Evolutionary conservation across 345 rosid genomes (phyloP).

Genomic region (Heritiera littoralis): DNA sequence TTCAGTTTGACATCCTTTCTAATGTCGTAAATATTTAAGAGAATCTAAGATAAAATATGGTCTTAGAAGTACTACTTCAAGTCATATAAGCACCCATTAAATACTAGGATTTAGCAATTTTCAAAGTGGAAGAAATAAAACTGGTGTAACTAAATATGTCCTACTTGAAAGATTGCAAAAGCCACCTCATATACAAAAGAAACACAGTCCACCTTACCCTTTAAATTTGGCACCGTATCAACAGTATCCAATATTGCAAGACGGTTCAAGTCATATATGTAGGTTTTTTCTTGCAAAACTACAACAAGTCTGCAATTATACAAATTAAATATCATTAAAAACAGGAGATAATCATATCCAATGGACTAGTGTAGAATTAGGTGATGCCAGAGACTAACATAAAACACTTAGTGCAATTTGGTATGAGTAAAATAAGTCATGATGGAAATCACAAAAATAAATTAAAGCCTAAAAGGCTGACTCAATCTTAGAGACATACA

Average conservation of each 20-base stretch:
- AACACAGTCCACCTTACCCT: slow-evolving; percentile 48
- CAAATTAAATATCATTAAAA: slow-evolving; percentile 12
- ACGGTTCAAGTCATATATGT: slow-evolving; percentile 68
- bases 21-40: background rate
- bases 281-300: slow-evolving; percentile 80
- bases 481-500: background rate
- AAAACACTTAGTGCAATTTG: background rate
- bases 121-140: background rate
- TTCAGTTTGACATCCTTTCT: background rate
- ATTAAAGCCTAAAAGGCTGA: background rate
- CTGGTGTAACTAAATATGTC: background rate
- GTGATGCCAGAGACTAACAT: background rate
- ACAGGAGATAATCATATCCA: background rate
- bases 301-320: slow-evolving; percentile 66
- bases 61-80: background rate
- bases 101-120: background rate
- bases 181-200: slow-evolving; percentile 11
- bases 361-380: background rate
- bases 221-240: slow-evolving; percentile 74
- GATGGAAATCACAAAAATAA: background rate
- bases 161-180: background rate
- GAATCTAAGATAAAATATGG: background rate
- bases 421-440: background rate
- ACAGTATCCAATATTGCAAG: slow-evolving; percentile 73
- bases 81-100: background rate